These are phyloP conservation scores for Melanopsichium pennsylvanicum DNA, from an alignment of 1,284 basidiomycete species.

Conservation along the genomic window DNA sequence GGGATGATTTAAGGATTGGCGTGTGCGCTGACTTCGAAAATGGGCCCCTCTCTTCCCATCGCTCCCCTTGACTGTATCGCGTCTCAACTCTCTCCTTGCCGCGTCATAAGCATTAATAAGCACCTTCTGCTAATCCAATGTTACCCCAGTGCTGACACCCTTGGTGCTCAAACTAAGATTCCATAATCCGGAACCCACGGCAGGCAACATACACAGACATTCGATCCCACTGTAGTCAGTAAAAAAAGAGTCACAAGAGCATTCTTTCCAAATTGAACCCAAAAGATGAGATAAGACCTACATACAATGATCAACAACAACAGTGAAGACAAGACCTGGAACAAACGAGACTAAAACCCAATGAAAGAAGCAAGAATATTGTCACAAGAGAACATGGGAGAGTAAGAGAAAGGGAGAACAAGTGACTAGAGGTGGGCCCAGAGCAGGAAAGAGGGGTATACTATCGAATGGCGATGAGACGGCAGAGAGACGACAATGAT, in stretches of 20 bases:
- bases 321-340: not conserved
- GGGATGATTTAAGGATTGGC: not conserved
- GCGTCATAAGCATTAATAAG: constrained; percentile 6
- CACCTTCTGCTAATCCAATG: no score
- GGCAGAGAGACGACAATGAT: not conserved
- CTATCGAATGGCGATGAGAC: not conserved
- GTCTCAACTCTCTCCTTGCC: no score
- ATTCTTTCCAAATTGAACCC: constrained; percentile 3
- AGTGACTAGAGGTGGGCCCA: not conserved
- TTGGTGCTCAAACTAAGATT: no score
- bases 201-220: no score
- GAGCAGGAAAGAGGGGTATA: not conserved
- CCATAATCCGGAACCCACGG: no score
- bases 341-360: not conserved
- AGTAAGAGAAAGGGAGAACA: not conserved
- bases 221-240: no score
- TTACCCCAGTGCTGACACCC: no score
- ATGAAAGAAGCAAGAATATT: not conserved
- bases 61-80: no score
- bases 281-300: not conserved
- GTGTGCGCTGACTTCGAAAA: constrained; percentile 12
- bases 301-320: constrained; percentile 9
- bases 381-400: not conserved
- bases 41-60: constrained; percentile 8
- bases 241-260: not conserved